These are phyloP conservation scores for Uronychia setigera DNA, from an alignment of 73 alveolate genomes.

Conservation along the genomic window DNA sequence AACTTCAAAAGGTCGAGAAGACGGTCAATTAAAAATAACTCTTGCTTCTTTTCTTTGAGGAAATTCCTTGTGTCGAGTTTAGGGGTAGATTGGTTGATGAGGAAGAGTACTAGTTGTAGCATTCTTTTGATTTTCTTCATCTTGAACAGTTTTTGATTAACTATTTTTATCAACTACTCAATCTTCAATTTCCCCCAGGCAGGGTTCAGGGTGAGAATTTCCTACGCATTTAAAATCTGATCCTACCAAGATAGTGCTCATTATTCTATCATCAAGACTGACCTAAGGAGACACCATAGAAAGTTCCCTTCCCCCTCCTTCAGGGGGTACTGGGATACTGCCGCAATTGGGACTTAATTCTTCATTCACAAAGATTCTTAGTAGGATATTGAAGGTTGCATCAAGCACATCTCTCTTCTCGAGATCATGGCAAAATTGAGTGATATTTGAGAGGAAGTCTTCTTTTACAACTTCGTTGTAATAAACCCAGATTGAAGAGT, in stretches of 20 bases:
- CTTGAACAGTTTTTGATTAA: not conserved
- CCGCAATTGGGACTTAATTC: not conserved
- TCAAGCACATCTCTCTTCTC: not conserved
- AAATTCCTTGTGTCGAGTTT: not conserved
- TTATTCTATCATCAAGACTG: not conserved
- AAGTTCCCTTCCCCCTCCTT: no score
- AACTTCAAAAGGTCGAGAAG: not conserved
- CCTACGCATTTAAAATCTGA: not conserved
- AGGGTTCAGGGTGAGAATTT: not conserved
- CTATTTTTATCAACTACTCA: not conserved
- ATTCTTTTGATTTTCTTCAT: not conserved
- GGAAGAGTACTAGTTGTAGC: not conserved
- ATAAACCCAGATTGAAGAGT: not conserved
- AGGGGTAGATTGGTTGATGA: not conserved
- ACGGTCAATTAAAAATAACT: not conserved
- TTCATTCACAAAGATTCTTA: not conserved
- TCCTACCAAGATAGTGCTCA: not conserved
- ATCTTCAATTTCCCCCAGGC: not conserved
- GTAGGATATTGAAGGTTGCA: not conserved
- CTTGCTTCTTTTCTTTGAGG: not conserved
- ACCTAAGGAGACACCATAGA: no score
- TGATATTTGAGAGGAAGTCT: not conserved
- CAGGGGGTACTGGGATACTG: no score
- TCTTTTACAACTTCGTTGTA: not conserved
- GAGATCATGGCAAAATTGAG: not conserved